phyloP scores from a whole-genome alignment of 768 basidiomycete species.

The Psilocybe azurescens region DNA sequence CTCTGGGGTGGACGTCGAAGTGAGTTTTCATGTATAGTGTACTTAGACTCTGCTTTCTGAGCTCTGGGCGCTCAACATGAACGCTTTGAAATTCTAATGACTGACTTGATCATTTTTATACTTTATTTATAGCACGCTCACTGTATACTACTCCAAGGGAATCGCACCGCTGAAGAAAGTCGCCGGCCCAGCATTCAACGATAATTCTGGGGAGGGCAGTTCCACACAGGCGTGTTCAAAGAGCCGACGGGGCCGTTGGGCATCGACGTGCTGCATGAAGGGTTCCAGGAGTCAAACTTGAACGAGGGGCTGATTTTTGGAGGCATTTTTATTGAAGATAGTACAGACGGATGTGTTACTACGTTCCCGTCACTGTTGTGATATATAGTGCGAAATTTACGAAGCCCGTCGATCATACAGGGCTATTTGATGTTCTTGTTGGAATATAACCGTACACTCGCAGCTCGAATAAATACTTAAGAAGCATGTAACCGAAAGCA shows the following conservation, averaged over 20 bases:
- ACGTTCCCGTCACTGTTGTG: slow-evolving; percentile 3
- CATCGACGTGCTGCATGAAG: slow-evolving; percentile 19
- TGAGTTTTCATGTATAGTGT: not conserved
- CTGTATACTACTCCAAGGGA: slow-evolving; percentile 20
- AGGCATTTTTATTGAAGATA: slow-evolving; percentile 23
- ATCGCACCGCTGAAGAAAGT: slow-evolving; percentile 13
- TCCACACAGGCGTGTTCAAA: slow-evolving; percentile 21
- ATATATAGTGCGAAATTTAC: not conserved
- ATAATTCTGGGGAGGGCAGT: slow-evolving; percentile 22
- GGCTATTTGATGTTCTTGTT: not conserved
- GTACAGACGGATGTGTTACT: slow-evolving; percentile 15
- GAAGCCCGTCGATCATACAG: too few species aligned
- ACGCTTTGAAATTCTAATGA: too few species aligned
- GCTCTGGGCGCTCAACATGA: too few species aligned
- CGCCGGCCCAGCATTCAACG: slow-evolving; percentile 16
- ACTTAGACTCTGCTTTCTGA: too few species aligned
- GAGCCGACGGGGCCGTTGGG: slow-evolving; percentile 17
- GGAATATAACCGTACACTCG: too few species aligned
- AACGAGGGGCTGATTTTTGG: slow-evolving; percentile 21
- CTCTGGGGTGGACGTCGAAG: slow-evolving; percentile 18
- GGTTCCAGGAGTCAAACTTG: slow-evolving; percentile 20
- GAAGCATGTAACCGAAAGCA: too few species aligned
- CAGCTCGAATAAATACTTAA: too few species aligned
- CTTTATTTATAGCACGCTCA: slow-evolving; percentile 9
- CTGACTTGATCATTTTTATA: too few species aligned